Percentiles rank a stretch among this genome's conserved stretches.
Conservation (phyloP, 768 basidiomycete genomes). For the Pisolithus sp. region DNA sequence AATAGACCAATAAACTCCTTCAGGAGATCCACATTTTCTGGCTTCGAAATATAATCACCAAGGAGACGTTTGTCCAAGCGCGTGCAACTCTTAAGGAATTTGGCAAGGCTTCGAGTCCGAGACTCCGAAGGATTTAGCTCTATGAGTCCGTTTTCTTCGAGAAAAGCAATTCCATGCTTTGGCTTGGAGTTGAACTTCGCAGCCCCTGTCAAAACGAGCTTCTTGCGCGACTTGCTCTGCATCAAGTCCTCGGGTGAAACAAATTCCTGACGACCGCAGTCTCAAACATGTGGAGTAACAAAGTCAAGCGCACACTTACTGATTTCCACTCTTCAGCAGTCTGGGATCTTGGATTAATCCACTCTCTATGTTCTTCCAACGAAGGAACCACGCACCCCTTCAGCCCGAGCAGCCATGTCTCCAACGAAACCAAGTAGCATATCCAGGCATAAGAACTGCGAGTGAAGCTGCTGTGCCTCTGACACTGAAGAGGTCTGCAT, state of each 20-base stretch:
- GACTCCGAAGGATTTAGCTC: conserved; percentile 59
- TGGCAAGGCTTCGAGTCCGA: conserved; percentile 66
- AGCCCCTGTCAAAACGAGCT: conserved; percentile 76
- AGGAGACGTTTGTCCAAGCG: conserved; percentile 88
- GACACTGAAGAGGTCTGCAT: conserved; percentile 49
- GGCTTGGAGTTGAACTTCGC: conserved; percentile 89
- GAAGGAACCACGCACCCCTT: conserved; percentile 32
- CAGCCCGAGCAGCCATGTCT: conserved; percentile 71
- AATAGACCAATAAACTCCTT: conserved; percentile 85
- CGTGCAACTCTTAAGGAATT: conserved; percentile 77
- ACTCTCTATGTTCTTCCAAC: not conserved
- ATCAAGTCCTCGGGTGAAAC: conserved; percentile 52
- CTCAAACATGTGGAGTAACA: conserved; percentile 1
- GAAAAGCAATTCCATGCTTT: conserved; percentile 80
- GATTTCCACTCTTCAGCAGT: conserved; percentile 53
- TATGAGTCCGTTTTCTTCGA: conserved; percentile 91
- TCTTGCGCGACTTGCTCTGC: conserved; percentile 77
- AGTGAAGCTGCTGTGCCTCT: conserved; percentile 64
- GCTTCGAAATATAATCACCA: conserved; percentile 88
- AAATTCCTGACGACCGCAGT: conserved; percentile 37
- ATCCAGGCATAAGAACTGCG: conserved; percentile 85
- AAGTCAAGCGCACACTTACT: conserved; percentile 34
- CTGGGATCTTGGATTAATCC: conserved; percentile 24
- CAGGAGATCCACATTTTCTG: conserved; percentile 79
- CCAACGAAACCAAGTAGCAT: conserved; percentile 81